These are phyloP conservation scores for Aspergillaceae sp. DNA, from an alignment of 2,329 filamentous ascomycete species.

Conservation along the genomic window DNA sequence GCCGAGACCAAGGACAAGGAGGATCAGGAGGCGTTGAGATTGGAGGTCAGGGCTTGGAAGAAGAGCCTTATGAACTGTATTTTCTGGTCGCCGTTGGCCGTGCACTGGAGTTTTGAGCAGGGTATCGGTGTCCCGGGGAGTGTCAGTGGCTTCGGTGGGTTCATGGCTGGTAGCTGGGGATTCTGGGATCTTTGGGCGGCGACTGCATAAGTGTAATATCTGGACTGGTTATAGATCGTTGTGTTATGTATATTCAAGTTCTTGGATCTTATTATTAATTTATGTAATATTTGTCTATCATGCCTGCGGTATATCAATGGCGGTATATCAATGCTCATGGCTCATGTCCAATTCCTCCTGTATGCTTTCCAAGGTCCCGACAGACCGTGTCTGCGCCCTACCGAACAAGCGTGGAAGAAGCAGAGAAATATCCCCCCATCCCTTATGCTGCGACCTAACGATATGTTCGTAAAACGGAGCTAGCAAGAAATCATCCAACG, in stretches of 20 bases:
- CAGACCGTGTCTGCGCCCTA: not conserved
- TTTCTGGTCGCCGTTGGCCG: conserved; percentile 71
- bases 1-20: conserved; percentile 18
- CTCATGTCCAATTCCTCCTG: not conserved
- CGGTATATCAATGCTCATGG: no score
- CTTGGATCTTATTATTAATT: not conserved
- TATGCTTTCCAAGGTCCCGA: not conserved
- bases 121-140: conserved; percentile 53
- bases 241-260: not conserved
- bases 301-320: no score
- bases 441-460: conserved; percentile 5
- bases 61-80: conserved; percentile 57
- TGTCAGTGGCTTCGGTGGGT: conserved; percentile 52
- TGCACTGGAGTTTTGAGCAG: conserved; percentile 70
- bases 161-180: conserved; percentile 39
- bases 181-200: conserved; percentile 39
- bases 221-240: not conserved
- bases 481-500: conserved; percentile 9
- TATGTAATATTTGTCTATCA: not conserved
- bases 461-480: conserved; percentile 13
- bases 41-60: conserved; percentile 50
- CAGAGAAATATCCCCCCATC: not conserved
- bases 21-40: conserved; percentile 17
- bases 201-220: conserved; percentile 19
- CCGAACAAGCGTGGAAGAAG: not conserved